These are phyloP conservation scores for Exophiala viscosa DNA, from an alignment of 2,329 filamentous ascomycete genomes.

Conservation along the genomic window DNA sequence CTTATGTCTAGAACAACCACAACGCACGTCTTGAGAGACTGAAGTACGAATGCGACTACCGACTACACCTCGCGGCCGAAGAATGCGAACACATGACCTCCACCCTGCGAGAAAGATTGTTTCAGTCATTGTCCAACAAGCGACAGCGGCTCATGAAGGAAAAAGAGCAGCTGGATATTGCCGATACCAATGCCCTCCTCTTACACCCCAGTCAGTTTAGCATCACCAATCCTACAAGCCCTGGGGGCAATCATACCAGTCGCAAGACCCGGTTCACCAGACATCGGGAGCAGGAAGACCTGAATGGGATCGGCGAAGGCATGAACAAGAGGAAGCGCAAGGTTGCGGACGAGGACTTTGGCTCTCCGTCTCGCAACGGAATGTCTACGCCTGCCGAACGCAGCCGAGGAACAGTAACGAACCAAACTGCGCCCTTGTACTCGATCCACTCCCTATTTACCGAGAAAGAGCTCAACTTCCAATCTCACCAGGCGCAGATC, in stretches of 20 bases:
- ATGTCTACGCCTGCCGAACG: constrained; percentile 50
- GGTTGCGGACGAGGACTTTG: constrained; percentile 55
- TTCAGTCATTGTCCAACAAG: constrained; percentile 56
- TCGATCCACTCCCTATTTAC: constrained; percentile 64
- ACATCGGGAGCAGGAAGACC: constrained; percentile 53
- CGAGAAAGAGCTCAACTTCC: constrained; percentile 62
- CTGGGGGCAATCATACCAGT: constrained; percentile 57
- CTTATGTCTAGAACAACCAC: constrained; percentile 51
- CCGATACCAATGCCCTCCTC: constrained; percentile 62
- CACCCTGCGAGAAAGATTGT: constrained; percentile 60
- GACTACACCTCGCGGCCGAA: constrained; percentile 59
- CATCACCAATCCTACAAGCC: constrained; percentile 61
- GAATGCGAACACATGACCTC: constrained; percentile 58
- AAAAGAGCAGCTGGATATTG: constrained; percentile 64
- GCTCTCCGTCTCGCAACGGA: constrained; percentile 54
- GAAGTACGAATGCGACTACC: constrained; percentile 55
- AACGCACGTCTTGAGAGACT: constrained; percentile 54
- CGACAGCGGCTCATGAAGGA: constrained; percentile 57
- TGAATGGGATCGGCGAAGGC: constrained; percentile 45
- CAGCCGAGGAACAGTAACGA: constrained; percentile 49
- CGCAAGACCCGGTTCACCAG: constrained; percentile 62
- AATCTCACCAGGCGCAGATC: constrained; percentile 58
- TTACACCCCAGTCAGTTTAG: constrained; percentile 64
- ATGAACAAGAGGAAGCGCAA: constrained; percentile 59
- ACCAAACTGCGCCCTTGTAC: constrained; percentile 58